Conservation (phyloP, 202 grass and related monocot genomes). For the Schoenoplectus tabernaemontani region DNA sequence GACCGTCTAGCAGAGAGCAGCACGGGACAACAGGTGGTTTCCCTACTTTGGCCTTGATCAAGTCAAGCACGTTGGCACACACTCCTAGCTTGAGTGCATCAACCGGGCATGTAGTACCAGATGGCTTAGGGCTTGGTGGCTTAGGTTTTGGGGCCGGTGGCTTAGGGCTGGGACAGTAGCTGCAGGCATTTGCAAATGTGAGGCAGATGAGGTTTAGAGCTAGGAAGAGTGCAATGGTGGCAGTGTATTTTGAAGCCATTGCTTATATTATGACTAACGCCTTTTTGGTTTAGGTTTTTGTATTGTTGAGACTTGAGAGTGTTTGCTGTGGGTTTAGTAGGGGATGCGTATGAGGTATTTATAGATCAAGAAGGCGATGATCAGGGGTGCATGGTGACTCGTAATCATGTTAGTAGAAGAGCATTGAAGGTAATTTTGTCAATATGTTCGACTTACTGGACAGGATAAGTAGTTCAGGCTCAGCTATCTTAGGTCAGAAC, state of each 20-base stretch:
- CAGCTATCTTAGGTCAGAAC: not conserved
- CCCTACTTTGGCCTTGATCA: slow-evolving; percentile 51
- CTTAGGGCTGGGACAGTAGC: slow-evolving; percentile 13
- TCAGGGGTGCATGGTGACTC: not conserved
- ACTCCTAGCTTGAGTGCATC: slow-evolving; percentile 71
- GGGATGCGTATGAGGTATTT: not conserved
- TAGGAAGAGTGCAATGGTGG: slow-evolving; percentile 45
- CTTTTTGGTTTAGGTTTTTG: not conserved
- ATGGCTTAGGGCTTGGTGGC: slow-evolving; percentile 26
- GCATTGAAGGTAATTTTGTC: not conserved
- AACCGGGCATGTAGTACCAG: slow-evolving; percentile 41
- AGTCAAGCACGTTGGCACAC: slow-evolving; percentile 57
- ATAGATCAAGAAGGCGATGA: not conserved
- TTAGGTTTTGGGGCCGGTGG: slow-evolving; percentile 22
- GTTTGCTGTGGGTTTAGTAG: not conserved
- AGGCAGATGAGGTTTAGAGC: slow-evolving; percentile 44
- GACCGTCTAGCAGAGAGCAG: slow-evolving; percentile 64
- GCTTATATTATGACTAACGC: not conserved
- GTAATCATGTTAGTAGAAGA: not conserved
- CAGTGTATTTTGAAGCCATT: slow-evolving; percentile 11
- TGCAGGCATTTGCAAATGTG: slow-evolving; percentile 37
- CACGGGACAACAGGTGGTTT: slow-evolving; percentile 41
- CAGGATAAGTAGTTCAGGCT: not conserved
- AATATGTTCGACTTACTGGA: not conserved
- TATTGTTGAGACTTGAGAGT: not conserved